Percentiles rank a stretch among this genome's conserved stretches.
These are phyloP conservation scores for Gossypium turneri DNA, from an alignment of 345 rosid genomes.

Conservation along the genomic window DNA sequence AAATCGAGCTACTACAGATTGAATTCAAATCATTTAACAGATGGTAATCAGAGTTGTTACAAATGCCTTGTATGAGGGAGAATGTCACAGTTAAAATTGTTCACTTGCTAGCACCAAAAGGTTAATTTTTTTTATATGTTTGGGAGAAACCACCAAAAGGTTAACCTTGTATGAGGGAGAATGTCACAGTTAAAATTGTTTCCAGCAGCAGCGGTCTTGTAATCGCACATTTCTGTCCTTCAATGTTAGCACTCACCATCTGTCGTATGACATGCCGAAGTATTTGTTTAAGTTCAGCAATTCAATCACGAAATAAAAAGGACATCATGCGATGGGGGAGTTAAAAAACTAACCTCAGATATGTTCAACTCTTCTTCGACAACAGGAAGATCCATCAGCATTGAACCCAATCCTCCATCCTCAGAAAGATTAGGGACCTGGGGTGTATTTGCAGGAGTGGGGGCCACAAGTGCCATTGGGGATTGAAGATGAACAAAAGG, in stretches of 20 bases:
- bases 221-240: slow-evolving; percentile 41
- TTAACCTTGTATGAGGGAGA: too few species aligned
- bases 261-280: slow-evolving; percentile 3
- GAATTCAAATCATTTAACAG: too few species aligned
- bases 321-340: background rate
- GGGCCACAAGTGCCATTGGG: slow-evolving; percentile 63
- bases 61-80: too few species aligned
- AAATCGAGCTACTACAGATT: too few species aligned
- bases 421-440: slow-evolving; percentile 35
- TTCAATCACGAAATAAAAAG: background rate
- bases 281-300: background rate
- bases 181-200: too few species aligned
- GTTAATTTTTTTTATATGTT: too few species aligned
- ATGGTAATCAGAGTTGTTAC: too few species aligned
- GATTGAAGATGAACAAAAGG: slow-evolving; percentile 46
- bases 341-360: slow-evolving; percentile 36
- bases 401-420: slow-evolving; percentile 15
- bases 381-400: slow-evolving; percentile 33
- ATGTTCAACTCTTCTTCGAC: slow-evolving; percentile 35
- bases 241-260: slow-evolving; percentile 32
- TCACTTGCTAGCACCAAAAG: too few species aligned
- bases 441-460: slow-evolving; percentile 79
- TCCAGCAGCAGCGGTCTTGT: slow-evolving; percentile 59
- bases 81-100: too few species aligned
- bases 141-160: too few species aligned